A percentile compares a stretch with the other conserved stretches of the same genome.
Evolutionary conservation across 768 basidiomycete genomes (phyloP).

Genomic region (Boletus tylopilopsis): DNA sequence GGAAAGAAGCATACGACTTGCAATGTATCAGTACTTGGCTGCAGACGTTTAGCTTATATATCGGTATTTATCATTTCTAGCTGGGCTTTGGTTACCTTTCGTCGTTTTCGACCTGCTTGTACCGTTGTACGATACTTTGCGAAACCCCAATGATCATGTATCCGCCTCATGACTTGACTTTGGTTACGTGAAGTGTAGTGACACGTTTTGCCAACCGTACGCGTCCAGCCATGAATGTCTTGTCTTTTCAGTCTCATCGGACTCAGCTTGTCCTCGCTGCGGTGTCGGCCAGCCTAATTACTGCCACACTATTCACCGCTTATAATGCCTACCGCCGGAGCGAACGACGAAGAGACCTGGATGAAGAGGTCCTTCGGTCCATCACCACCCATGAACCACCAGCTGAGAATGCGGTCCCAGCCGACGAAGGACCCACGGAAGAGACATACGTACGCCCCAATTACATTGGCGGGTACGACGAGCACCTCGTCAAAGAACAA

Average conservation of each 20-base stretch:
- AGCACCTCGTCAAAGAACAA: slow-evolving; percentile 83
- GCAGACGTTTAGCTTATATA: slow-evolving; percentile 24
- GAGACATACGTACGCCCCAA: slow-evolving; percentile 18
- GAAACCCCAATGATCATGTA: neutral
- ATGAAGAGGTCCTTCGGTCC: slow-evolving; percentile 54
- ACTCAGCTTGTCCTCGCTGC: slow-evolving; percentile 65
- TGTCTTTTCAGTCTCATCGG: slow-evolving; percentile 46
- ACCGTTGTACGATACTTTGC: neutral
- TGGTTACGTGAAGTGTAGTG: too few relatives aligned
- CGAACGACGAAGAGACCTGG: slow-evolving; percentile 50
- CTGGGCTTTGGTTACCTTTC: slow-evolving; percentile 9
- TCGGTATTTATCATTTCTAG: slow-evolving; percentile 24
- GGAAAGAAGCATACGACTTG: slow-evolving; percentile 4
- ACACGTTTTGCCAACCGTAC: too few relatives aligned
- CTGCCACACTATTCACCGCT: slow-evolving; percentile 54
- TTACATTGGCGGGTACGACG: slow-evolving; percentile 49
- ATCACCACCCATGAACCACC: slow-evolving; percentile 30
- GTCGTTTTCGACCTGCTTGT: slow-evolving; percentile 2
- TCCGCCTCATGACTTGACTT: too few relatives aligned
- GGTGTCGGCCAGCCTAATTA: slow-evolving; percentile 58
- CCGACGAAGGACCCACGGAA: slow-evolving; percentile 5
- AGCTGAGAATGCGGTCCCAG: neutral
- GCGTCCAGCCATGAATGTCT: slow-evolving; percentile 16
- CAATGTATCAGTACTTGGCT: slow-evolving; percentile 20
- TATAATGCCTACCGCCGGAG: slow-evolving; percentile 50